phyloP scores from a whole-genome alignment of 208 protist species.

The Borovskyia barvae region DNA sequence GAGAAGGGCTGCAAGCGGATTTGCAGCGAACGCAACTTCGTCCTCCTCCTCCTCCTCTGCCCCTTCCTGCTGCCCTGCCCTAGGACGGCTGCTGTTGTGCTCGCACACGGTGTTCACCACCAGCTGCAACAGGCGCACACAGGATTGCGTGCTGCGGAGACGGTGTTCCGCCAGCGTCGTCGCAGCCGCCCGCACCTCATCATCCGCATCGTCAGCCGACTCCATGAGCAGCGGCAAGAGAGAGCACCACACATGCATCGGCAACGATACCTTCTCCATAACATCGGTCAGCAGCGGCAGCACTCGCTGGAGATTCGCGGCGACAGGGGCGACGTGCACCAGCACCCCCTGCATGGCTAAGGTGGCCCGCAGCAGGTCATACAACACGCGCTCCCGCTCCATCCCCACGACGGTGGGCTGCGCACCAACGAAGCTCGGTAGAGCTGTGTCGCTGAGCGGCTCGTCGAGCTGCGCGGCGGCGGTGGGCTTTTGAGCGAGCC shows the following conservation, averaged over 20 bases:
- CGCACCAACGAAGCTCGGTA: constrained; percentile 17
- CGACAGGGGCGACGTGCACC: constrained; percentile 34
- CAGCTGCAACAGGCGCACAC: constrained; percentile 52
- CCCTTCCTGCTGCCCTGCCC: constrained; percentile 1
- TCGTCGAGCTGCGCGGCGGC: constrained; percentile 12
- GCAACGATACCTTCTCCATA: constrained; percentile 37
- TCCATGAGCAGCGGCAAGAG: constrained; percentile 51
- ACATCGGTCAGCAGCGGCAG: constrained; percentile 48
- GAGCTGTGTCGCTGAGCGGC: neutral
- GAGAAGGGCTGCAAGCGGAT: constrained; percentile 45
- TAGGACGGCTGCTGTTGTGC: constrained; percentile 28
- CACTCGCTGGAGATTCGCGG: constrained; percentile 42
- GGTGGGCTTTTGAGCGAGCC: constrained; percentile 28
- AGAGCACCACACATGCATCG: constrained; percentile 53
- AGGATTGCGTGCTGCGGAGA: constrained; percentile 44
- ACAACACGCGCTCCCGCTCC: constrained; percentile 30
- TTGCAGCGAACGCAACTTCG: constrained; percentile 66
- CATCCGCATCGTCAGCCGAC: constrained; percentile 16
- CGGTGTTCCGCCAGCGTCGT: constrained; percentile 34
- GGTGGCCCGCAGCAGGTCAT: constrained; percentile 48
- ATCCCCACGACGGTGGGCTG: constrained; percentile 14
- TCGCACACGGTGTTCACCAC: constrained; percentile 49
- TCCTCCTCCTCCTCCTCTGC: constrained; percentile 65
- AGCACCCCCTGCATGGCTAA: constrained; percentile 52
- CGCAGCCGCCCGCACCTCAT: constrained; percentile 25